Evolutionary conservation across 1,139 yeast genomes (phyloP).

Genomic region (Wickerhamiella infanticola): DNA sequence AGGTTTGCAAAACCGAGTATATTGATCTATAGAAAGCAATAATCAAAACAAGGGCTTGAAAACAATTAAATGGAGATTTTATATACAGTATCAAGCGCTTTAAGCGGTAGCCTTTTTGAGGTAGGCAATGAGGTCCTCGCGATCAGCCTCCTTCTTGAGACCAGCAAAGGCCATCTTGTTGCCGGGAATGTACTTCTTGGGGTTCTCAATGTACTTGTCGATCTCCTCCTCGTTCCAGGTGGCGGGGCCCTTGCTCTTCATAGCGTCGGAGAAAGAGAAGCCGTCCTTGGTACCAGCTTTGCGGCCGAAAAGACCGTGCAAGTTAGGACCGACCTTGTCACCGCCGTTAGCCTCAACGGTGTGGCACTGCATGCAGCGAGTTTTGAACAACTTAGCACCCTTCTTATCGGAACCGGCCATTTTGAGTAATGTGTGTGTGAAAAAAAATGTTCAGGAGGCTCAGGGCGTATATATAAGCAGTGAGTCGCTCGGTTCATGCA

Average conservation of each 20-base stretch:
- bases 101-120: constrained; percentile 52
- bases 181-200: constrained; percentile 99
- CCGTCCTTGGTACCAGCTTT: constrained; percentile 85
- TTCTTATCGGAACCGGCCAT: constrained; percentile 68
- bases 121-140: constrained; percentile 92
- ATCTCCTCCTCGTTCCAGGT: constrained; percentile 75
- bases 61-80: not conserved
- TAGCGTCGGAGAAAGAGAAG: constrained; percentile 93
- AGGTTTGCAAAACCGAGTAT: too few relatives aligned
- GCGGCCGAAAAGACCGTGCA: constrained; percentile 90
- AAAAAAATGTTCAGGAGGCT: not conserved
- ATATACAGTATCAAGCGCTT: constrained; percentile 4
- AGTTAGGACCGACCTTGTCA: constrained; percentile 98
- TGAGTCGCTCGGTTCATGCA: not conserved
- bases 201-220: constrained; percentile 95
- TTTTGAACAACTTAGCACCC: constrained; percentile 97
- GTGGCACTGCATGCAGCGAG: constrained; percentile 98
- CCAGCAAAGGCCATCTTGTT: constrained; percentile 99
- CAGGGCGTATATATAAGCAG: not conserved
- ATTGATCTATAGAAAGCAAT: too few relatives aligned
- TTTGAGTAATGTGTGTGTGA: not conserved
- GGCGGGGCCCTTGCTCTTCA: constrained; percentile 85
- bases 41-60: not conserved
- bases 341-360: constrained; percentile 93
- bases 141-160: constrained; percentile 96